Evolutionary conservation across 2,329 filamentous ascomycete genomes (phyloP).

Genomic region (Elsinoe fawcettii): DNA sequence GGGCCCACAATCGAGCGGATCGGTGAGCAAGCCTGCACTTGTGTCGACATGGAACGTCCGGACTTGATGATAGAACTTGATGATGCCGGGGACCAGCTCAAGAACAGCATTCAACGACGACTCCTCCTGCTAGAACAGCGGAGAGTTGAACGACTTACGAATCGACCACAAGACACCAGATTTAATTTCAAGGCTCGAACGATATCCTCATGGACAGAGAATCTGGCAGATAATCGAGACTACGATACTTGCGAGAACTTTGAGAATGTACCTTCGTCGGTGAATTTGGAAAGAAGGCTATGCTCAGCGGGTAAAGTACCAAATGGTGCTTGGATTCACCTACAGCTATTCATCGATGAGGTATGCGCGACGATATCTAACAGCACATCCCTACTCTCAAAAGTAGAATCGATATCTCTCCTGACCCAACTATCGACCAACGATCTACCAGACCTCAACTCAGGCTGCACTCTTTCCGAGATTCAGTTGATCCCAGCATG

Average conservation of each 20-base stretch:
- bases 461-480: constrained; percentile 10
- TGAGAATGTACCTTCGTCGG: constrained; percentile 16
- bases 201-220: constrained; percentile 25
- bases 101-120: constrained; percentile 25
- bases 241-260: constrained; percentile 30
- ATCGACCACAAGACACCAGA: constrained; percentile 14
- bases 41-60: constrained; percentile 27
- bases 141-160: constrained; percentile 27
- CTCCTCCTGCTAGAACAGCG: constrained; percentile 29
- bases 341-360: constrained; percentile 18
- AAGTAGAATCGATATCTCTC: background rate
- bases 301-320: constrained; percentile 19
- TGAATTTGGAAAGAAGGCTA: constrained; percentile 16
- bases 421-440: background rate
- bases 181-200: constrained; percentile 22
- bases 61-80: constrained; percentile 32
- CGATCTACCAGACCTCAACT: constrained; percentile 17
- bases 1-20: constrained; percentile 28
- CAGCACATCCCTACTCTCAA: constrained; percentile 14
- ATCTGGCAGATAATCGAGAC: constrained; percentile 28
- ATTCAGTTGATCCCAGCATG: constrained; percentile 6
- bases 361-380: constrained; percentile 14
- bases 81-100: constrained; percentile 25
- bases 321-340: constrained; percentile 20
- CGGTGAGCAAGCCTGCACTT: constrained; percentile 25